phyloP scores from a whole-genome alignment of 2,329 filamentous ascomycete genomes.

The Paecilomyces formosus region DNA sequence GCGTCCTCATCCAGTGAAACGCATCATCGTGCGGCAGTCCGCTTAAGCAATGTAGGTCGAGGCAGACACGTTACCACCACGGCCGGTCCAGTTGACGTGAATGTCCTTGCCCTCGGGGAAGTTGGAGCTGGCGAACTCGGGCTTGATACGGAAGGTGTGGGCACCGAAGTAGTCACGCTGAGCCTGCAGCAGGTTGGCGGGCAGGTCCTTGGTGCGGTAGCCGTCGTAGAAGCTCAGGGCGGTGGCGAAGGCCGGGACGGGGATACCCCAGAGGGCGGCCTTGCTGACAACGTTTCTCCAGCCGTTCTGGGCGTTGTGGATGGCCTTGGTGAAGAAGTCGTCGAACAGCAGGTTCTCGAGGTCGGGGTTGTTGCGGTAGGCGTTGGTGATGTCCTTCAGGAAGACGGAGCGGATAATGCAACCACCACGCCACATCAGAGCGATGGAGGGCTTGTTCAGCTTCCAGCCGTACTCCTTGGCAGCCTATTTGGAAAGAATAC shows the following conservation, averaged over 20 bases:
- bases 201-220: slow-evolving; percentile 93
- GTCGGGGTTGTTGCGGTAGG: slow-evolving; percentile 88
- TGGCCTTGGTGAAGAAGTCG: slow-evolving; percentile 99
- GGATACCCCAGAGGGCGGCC: slow-evolving; percentile 88
- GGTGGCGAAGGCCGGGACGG: slow-evolving; percentile 92
- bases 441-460: slow-evolving; percentile 99
- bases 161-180: slow-evolving; percentile 99
- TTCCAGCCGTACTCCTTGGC: slow-evolving; percentile 96
- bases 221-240: slow-evolving; percentile 98
- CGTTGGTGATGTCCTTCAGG: slow-evolving; percentile 98
- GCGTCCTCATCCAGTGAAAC: slow-evolving; percentile 2
- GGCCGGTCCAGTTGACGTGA: slow-evolving; percentile 99
- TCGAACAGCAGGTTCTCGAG: slow-evolving; percentile 98
- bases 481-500: slow-evolving; percentile 50
- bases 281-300: slow-evolving; percentile 90
- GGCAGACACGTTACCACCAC: slow-evolving; percentile 93
- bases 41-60: slow-evolving; percentile 93
- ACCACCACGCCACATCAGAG: slow-evolving; percentile 99
- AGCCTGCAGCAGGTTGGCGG: slow-evolving; percentile 95
- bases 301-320: slow-evolving; percentile 88
- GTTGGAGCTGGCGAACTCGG: slow-evolving; percentile 66
- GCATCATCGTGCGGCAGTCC: background rate
- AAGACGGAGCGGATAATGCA: slow-evolving; percentile 99
- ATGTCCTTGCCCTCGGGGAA: slow-evolving; percentile 82
- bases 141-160: slow-evolving; percentile 85